Evolutionary conservation across 805 yeast species (phyloP).

Genomic region (Zygosaccharomyces lentus): DNA sequence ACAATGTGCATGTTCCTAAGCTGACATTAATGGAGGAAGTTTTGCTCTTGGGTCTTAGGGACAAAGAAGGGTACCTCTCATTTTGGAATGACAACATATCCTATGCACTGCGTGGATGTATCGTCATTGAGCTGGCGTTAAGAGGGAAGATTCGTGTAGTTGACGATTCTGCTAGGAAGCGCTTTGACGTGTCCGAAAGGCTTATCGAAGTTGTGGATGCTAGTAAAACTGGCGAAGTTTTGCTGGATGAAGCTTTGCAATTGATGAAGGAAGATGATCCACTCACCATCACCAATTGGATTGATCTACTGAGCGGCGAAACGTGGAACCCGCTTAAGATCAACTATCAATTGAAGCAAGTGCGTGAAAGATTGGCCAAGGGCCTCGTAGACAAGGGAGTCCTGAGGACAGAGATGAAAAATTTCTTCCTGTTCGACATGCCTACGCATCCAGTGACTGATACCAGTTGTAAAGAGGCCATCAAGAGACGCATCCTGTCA

Average conservation of each 20-base stretch:
- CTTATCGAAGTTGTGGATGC: constrained; percentile 82
- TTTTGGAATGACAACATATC: constrained; percentile 98
- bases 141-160: constrained; percentile 85
- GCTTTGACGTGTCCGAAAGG: constrained; percentile 84
- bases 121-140: constrained; percentile 84
- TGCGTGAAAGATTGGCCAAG: constrained; percentile 91
- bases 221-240: constrained; percentile 87
- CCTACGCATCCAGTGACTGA: constrained; percentile 97
- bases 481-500: constrained; percentile 66
- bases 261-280: constrained; percentile 83
- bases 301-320: constrained; percentile 88
- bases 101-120: constrained; percentile 92
- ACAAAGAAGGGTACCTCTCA: constrained; percentile 91
- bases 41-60: constrained; percentile 85
- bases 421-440: constrained; percentile 93
- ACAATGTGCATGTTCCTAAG: constrained; percentile 50
- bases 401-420: constrained; percentile 90
- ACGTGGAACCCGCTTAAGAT: constrained; percentile 97
- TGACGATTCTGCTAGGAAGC: constrained; percentile 86
- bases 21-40: constrained; percentile 97
- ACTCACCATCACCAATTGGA: constrained; percentile 82
- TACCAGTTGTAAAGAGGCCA: constrained; percentile 73
- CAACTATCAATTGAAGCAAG: constrained; percentile 93
- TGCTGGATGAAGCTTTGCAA: constrained; percentile 88
- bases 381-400: constrained; percentile 97